phyloP scores from a whole-genome alignment of 805 yeast genomes.

The Wickerhamomyces chaumierensis region DNA sequence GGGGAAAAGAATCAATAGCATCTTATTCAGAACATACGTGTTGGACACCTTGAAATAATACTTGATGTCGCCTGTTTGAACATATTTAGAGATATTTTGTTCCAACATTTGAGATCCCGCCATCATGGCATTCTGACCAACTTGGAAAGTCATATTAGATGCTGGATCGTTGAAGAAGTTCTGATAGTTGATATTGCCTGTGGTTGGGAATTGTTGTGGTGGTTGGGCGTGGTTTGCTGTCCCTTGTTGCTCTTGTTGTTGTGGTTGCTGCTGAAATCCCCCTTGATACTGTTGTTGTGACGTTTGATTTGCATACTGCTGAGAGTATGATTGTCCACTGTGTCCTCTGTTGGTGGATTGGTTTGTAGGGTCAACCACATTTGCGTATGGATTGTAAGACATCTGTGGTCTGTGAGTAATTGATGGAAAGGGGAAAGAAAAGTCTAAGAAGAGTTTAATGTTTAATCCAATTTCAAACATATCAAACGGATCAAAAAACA shows the following conservation, averaged over 20 bases:
- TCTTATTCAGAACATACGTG: slow-evolving; percentile 66
- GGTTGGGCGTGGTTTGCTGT: slow-evolving; percentile 5
- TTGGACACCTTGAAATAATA: slow-evolving; percentile 90
- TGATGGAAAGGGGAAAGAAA: too few relatives aligned
- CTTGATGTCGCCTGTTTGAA: slow-evolving; percentile 47
- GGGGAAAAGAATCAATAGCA: slow-evolving; percentile 71
- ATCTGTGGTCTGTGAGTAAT: too few relatives aligned
- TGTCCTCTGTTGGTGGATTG: slow-evolving; percentile 11
- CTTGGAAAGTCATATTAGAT: slow-evolving; percentile 75
- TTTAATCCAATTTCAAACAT: too few relatives aligned
- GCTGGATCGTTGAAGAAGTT: slow-evolving; percentile 65
- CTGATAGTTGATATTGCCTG: slow-evolving; percentile 16
- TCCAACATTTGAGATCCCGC: slow-evolving; percentile 75
- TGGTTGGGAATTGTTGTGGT: slow-evolving; percentile 4
- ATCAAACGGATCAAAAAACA: too few relatives aligned
- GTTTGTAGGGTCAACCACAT: slow-evolving; percentile 11
- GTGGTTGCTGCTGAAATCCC: slow-evolving; percentile 5
- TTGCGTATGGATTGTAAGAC: slow-evolving; percentile 39
- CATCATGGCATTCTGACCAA: slow-evolving; percentile 76
- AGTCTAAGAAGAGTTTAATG: too few relatives aligned
- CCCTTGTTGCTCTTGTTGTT: slow-evolving; percentile 20
- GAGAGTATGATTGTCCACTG: slow-evolving; percentile 10
- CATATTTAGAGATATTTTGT: slow-evolving; percentile 39
- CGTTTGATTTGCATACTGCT: slow-evolving; percentile 17
- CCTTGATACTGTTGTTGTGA: slow-evolving; percentile 10